These are phyloP conservation scores for Phytophthora capsici DNA, from an alignment of 352 stramenopile genomes.

Conservation along the genomic window DNA sequence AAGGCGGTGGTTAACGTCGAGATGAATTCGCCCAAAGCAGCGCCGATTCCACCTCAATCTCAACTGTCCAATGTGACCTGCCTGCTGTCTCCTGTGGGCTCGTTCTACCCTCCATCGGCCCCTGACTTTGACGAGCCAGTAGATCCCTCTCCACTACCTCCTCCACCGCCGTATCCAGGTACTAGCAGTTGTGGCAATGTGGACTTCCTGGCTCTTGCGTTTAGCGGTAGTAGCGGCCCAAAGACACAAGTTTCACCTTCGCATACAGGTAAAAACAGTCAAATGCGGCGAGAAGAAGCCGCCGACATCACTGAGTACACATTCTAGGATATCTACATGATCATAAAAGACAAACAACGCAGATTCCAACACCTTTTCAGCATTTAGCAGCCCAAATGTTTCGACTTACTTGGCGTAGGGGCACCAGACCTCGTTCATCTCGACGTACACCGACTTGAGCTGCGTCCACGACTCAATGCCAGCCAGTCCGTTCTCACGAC, in stretches of 20 bases:
- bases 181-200: conserved; percentile 22
- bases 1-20: conserved; percentile 23
- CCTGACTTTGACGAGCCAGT: conserved; percentile 27
- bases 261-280: conserved; percentile 19
- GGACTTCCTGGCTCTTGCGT: conserved; percentile 59
- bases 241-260: background rate
- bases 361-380: conserved; percentile 1
- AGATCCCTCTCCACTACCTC: conserved; percentile 13
- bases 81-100: conserved; percentile 9
- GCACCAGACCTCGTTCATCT: conserved; percentile 80
- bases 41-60: background rate
- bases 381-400: conserved; percentile 1
- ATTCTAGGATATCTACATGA: conserved; percentile 24
- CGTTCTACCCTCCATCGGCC: conserved; percentile 36
- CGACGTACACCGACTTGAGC: conserved; percentile 89
- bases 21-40: conserved; percentile 1
- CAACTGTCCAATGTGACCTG: conserved; percentile 7
- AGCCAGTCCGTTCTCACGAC: conserved; percentile 91
- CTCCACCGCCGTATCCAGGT: conserved; percentile 13
- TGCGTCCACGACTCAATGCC: conserved; percentile 91
- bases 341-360: conserved; percentile 7
- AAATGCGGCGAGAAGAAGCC: conserved; percentile 35
- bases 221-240: conserved; percentile 34
- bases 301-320: conserved; percentile 27
- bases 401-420: conserved; percentile 57